Percentiles rank a stretch among this genome's conserved stretches.
These are phyloP conservation scores for Neurospora sp. DNA, from an alignment of 495 filamentous ascomycete species.

Conservation along the genomic window DNA sequence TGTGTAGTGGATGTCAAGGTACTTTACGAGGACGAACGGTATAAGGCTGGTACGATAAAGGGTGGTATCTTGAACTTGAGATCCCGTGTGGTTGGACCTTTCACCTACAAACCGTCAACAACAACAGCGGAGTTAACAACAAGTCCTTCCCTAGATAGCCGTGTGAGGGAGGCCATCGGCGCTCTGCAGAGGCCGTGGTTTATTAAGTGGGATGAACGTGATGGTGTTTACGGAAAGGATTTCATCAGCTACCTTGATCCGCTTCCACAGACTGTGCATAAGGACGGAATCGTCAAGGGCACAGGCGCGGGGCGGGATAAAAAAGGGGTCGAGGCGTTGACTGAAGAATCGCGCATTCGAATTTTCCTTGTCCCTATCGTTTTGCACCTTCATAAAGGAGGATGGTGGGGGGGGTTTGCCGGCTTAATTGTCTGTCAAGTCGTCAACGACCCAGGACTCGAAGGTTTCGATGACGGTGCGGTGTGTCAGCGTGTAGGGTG, in stretches of 20 bases:
- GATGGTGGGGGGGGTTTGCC: not conserved
- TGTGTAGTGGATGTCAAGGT: not conserved
- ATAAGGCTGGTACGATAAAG: not conserved
- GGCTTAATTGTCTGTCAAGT: not conserved
- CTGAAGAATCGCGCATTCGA: not conserved
- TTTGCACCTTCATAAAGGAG: not conserved
- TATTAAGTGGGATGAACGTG: not conserved
- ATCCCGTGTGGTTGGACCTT: not conserved
- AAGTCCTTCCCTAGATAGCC: not conserved
- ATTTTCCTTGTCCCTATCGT: not conserved
- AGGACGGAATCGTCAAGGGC: not conserved
- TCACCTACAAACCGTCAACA: not conserved
- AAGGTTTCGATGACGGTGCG: not conserved
- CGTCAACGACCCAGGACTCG: not conserved
- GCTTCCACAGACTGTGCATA: not conserved
- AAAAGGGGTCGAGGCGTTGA: not conserved
- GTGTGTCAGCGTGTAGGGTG: not conserved
- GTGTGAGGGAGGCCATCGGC: not conserved
- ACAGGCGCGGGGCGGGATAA: not conserved
- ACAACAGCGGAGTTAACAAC: rapidly evolving
- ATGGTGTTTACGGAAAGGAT: not conserved
- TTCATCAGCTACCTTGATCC: not conserved
- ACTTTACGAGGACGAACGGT: not conserved
- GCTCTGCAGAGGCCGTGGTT: rapidly evolving
- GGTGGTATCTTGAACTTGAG: not conserved